A percentile compares a stretch with the other conserved stretches of the same genome.
Evolutionary conservation across 768 basidiomycete species (phyloP).

Genomic region (Daedaleopsis sinensis): DNA sequence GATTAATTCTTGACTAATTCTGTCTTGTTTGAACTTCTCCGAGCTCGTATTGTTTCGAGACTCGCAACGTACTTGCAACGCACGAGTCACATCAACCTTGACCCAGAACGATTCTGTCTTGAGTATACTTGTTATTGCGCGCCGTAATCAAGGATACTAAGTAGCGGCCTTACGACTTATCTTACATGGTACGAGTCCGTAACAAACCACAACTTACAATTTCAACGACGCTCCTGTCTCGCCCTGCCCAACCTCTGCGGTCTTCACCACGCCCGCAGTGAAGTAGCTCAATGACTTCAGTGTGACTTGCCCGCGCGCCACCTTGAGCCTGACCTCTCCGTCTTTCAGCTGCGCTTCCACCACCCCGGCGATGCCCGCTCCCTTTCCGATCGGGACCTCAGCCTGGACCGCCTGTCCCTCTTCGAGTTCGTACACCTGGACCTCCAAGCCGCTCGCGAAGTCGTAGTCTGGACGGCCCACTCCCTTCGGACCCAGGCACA

Average conservation of each 20-base stretch:
- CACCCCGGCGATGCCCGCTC: slow-evolving; percentile 42
- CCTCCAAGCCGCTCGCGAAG: slow-evolving; percentile 48
- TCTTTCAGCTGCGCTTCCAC: slow-evolving; percentile 40
- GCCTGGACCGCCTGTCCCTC: slow-evolving; percentile 42
- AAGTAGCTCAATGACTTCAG: slow-evolving; percentile 19
- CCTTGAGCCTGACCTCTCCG: slow-evolving; percentile 30
- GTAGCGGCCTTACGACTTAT: too few species aligned
- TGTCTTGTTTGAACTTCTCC: too few species aligned
- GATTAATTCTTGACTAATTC: too few species aligned
- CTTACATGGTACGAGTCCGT: background rate
- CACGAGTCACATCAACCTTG: too few species aligned
- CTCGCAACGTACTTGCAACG: too few species aligned
- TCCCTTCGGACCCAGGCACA: slow-evolving; percentile 58
- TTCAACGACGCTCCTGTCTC: slow-evolving; percentile 13
- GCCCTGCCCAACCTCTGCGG: slow-evolving; percentile 1
- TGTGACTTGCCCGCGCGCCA: slow-evolving; percentile 16
- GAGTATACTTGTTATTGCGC: too few species aligned
- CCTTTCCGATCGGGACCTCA: slow-evolving; percentile 48
- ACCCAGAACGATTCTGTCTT: too few species aligned
- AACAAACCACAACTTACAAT: slow-evolving; percentile 1
- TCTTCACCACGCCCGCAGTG: slow-evolving; percentile 8
- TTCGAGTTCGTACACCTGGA: slow-evolving; percentile 56
- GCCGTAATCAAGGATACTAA: too few species aligned
- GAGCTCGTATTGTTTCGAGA: too few species aligned
- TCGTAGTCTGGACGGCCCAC: slow-evolving; percentile 64